Percentiles rank a stretch among this genome's conserved stretches.
Evolutionary conservation across 2,329 filamentous ascomycete species (phyloP).

Genomic region (Karstenula rhodostoma): DNA sequence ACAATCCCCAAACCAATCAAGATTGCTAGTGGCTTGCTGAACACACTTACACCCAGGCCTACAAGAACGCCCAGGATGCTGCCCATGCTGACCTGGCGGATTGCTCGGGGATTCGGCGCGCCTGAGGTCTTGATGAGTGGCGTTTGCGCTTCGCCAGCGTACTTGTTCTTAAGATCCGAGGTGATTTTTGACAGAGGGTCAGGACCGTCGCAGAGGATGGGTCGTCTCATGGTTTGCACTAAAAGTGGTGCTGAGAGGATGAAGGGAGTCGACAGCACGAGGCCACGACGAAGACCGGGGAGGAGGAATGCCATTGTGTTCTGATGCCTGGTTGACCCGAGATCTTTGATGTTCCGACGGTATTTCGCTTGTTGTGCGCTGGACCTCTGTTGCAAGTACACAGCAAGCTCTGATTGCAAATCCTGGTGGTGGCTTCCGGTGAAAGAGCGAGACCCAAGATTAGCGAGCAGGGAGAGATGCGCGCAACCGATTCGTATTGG

Average conservation of each 20-base stretch:
- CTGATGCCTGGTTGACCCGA: neutral
- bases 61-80: slow-evolving; percentile 55
- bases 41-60: slow-evolving; percentile 72
- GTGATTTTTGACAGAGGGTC: slow-evolving; percentile 50
- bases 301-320: slow-evolving; percentile 50
- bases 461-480: neutral
- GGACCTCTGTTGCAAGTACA: slow-evolving; percentile 6
- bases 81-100: slow-evolving; percentile 57
- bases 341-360: neutral
- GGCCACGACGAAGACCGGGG: slow-evolving; percentile 50
- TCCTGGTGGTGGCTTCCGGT: neutral
- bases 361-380: neutral
- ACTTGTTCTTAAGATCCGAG: slow-evolving; percentile 43
- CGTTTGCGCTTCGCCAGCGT: slow-evolving; percentile 49
- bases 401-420: slow-evolving; percentile 9
- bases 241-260: slow-evolving; percentile 45
- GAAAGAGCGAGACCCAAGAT: slow-evolving; percentile 7
- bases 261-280: slow-evolving; percentile 47
- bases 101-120: slow-evolving; percentile 50
- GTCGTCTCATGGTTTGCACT: slow-evolving; percentile 35
- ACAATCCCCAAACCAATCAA: slow-evolving; percentile 71
- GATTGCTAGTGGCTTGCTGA: slow-evolving; percentile 74
- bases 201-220: slow-evolving; percentile 49
- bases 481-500: neutral
- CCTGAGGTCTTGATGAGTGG: slow-evolving; percentile 51